A percentile compares a stretch with the other conserved stretches of the same genome.
Conservation (phyloP, 2,329 filamentous ascomycete genomes). For the Colletotrichum tamarilloi region DNA sequence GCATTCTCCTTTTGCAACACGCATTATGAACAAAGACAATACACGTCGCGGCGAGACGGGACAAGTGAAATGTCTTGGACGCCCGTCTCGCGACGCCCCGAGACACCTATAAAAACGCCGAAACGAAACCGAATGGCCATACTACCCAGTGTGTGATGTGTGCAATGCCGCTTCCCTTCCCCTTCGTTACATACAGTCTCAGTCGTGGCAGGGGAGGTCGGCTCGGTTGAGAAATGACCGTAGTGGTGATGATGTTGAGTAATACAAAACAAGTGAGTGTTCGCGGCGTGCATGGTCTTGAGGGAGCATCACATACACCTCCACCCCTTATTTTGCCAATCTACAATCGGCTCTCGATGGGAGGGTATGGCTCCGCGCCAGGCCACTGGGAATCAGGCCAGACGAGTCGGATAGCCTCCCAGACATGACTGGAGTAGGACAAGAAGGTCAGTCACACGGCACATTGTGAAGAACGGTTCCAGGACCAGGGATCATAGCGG, state of each 20-base stretch:
- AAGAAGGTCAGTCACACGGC: slow-evolving; percentile 36
- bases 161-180: slow-evolving; percentile 1
- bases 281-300: neutral
- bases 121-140: neutral
- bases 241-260: slow-evolving; percentile 6
- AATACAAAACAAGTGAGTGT: slow-evolving; percentile 1
- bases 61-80: neutral
- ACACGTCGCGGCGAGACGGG: neutral
- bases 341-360: slow-evolving; percentile 84
- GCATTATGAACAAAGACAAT: neutral
- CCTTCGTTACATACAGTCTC: slow-evolving; percentile 12
- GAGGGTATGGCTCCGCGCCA: slow-evolving; percentile 73
- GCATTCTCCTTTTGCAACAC: neutral
- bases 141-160: neutral
- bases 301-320: neutral
- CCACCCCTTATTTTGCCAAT: neutral
- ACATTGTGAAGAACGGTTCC: slow-evolving; percentile 31
- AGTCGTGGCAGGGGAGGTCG: neutral
- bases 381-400: slow-evolving; percentile 94
- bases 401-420: slow-evolving; percentile 90
- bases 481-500: slow-evolving; percentile 3
- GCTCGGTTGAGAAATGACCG: neutral
- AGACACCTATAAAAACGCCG: slow-evolving; percentile 6
- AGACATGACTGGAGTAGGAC: slow-evolving; percentile 76
- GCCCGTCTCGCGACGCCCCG: slow-evolving; percentile 2